Base-by-base conservation (phyloP, 441 rosid species). In the Jatropha podagrica region DNA sequence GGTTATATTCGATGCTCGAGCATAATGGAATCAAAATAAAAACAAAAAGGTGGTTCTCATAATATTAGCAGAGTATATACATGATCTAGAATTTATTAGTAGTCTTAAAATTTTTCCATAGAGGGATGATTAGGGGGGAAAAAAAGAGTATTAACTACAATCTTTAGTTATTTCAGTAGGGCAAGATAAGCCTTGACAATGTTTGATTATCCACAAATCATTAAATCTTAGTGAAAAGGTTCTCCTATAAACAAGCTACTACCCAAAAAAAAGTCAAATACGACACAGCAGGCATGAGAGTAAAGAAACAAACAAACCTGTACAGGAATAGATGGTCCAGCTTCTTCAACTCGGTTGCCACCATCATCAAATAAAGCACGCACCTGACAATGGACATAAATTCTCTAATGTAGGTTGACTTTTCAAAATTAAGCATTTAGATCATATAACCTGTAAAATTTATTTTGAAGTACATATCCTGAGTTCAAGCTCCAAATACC, bases 291-390 rank as follows among this genome's bases (percentile, higher is more conserved):
- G 58, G 8, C 37, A 71, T 2, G 10, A 7, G 23, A 26, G 75
- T 8, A 55, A 42, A 44, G 51, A 64, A 62, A 32, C 18, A 65
- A 42, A 80, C 86, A 72, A 84, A 96, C 99, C 97, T 93, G 99
- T 46, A 90, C 92, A 59, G 98, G 98, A 51, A 92, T 87, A 71
- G 99, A 96, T 26, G 99, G 99, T 79, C 98, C 91, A 81, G 98
- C 99, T 85, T 91, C 91, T 82, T 86, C 89, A 78, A 96, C 93
- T 78, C 88, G 91, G 51, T 79, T 88, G 76, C 96, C 99, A 26
- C 85, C 73, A 78, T 94, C 97, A 72, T 92, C 98, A 81, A 93
- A 91, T 81, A 96, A 83, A 77, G 99, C 99, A 73, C 99, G 91
- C 80, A 92, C 97, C 99, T 96, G 83, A 76, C 41, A 76, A 85